Conservation (phyloP, 2,329 filamentous ascomycete species). For the Cladosporium sp. region DNA sequence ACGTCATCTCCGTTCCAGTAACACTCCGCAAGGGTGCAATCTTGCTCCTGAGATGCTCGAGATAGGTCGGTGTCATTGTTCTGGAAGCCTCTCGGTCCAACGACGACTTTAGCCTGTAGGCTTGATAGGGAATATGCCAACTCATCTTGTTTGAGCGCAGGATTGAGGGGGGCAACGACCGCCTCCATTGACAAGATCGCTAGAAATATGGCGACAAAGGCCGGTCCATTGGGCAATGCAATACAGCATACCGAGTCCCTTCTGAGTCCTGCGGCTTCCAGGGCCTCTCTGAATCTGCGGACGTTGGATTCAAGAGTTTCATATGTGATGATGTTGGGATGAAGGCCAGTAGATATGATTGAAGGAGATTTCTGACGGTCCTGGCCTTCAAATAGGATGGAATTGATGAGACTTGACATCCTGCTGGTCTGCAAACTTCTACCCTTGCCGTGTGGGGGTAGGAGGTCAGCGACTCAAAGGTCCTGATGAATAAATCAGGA, state of each 20-base stretch:
- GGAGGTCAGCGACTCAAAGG: too few species aligned
- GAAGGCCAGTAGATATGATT: too few species aligned
- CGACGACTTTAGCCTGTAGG: slow-evolving; percentile 48
- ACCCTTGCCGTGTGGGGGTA: too few species aligned
- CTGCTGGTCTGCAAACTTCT: too few species aligned
- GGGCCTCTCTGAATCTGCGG: slow-evolving; percentile 67
- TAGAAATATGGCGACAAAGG: slow-evolving; percentile 82
- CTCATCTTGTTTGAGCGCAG: slow-evolving; percentile 82
- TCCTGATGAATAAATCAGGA: too few species aligned
- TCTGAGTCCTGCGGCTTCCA: slow-evolving; percentile 69
- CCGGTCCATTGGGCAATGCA: slow-evolving; percentile 79
- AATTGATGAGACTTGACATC: too few species aligned
- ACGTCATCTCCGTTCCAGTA: neutral
- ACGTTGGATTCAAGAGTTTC: slow-evolving; percentile 63
- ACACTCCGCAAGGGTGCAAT: neutral
- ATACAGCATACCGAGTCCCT: slow-evolving; percentile 72
- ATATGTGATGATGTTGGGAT: slow-evolving; percentile 54
- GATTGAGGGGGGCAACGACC: slow-evolving; percentile 81
- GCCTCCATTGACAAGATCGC: slow-evolving; percentile 77
- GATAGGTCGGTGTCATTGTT: slow-evolving; percentile 80
- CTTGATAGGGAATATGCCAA: slow-evolving; percentile 85
- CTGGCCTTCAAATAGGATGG: too few species aligned
- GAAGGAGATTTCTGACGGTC: too few species aligned
- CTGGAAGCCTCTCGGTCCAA: slow-evolving; percentile 50
- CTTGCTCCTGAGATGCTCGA: slow-evolving; percentile 58